Conservation (phyloP, 169 alveolate species). For the Cryptosporidium felis region DNA sequence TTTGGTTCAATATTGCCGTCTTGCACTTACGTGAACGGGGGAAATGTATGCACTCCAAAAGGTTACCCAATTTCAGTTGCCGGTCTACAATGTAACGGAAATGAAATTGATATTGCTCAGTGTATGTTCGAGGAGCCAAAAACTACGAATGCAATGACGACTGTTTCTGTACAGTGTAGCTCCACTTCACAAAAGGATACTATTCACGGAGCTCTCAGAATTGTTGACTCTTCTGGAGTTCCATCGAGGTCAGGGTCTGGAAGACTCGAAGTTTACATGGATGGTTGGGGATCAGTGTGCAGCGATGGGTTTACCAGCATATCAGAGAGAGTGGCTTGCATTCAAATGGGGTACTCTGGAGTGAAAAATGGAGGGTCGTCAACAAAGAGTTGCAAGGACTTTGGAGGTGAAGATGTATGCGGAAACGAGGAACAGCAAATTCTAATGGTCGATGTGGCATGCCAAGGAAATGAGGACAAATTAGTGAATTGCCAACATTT, state of each 20-base stretch:
- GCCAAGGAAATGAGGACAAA: conserved; percentile 79
- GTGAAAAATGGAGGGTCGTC: conserved; percentile 85
- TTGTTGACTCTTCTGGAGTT: conserved; percentile 52
- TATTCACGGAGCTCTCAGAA: conserved; percentile 59
- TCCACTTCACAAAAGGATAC: conserved; percentile 52
- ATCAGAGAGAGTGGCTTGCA: conserved; percentile 67
- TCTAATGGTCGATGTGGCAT: conserved; percentile 82
- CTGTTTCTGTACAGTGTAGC: conserved; percentile 62
- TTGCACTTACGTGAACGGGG: conserved; percentile 62
- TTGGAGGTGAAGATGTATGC: conserved; percentile 86
- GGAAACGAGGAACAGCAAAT: conserved; percentile 83
- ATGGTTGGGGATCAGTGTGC: conserved; percentile 71
- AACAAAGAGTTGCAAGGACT: conserved; percentile 80
- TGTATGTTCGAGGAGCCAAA: conserved; percentile 63
- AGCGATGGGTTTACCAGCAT: conserved; percentile 61
- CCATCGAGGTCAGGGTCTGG: conserved; percentile 69
- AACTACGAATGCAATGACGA: conserved; percentile 18
- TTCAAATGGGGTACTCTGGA: conserved; percentile 70
- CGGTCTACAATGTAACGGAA: conserved; percentile 64
- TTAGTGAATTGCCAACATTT: conserved; percentile 46
- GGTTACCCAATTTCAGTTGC: conserved; percentile 70
- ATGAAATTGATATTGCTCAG: conserved; percentile 57
- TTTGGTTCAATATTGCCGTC: conserved; percentile 50
- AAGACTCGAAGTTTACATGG: conserved; percentile 64
- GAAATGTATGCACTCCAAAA: conserved; percentile 60